Evolutionary conservation across 2,329 filamentous ascomycete genomes (phyloP), one percentile per base, ranked within the genome.

Genomic region (Beauveria varroae): DNA sequence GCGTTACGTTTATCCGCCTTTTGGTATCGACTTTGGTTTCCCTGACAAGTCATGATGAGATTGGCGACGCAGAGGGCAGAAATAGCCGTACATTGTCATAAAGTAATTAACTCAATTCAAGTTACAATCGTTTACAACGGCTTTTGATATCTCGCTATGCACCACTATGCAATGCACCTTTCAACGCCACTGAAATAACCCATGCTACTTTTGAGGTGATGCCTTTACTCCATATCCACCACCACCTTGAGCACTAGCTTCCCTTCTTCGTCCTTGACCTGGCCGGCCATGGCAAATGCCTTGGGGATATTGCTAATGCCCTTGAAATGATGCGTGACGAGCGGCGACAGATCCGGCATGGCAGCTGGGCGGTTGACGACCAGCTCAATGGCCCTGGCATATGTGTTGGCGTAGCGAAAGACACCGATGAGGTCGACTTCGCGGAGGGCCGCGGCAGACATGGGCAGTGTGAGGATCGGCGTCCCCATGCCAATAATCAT

Each of bases 201-300:
- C 20, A 20, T 24, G 6, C 12, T n/a, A 47, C 3, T 2, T 5
- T n/a, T 18, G 43, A 53, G 18, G 9, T 8, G 12, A 14, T 10
- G 40, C 4, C 22, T 18, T 20, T 62, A 57, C 55, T 69, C 68
- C 67, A 77, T 78, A 61, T 85, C 78, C 24, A 86, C 78, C 61
- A 91, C 81, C 9, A 92, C 89, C 77, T 93, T 93, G 65, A 93
- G 76, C 7, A 93, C 88, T 65, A 92, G 72, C 12, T 85, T 86
- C 0, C 88, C 88, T 18, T 84, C 75, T 26, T 85, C 85, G 65
- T 93, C 89, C 69, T 86, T 86, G 12, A 87, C 85, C 73, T 82
- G 85, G 0, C 81, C 86, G 0, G 89, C 90, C 83, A 90, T 87
- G 53, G 84, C 81, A 67, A 93, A 92, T 0, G 88, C 89, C 34